Evolutionary conservation across 169 alveolate genomes (phyloP).

Genomic region (Cryptosporidium tyzzeri): DNA sequence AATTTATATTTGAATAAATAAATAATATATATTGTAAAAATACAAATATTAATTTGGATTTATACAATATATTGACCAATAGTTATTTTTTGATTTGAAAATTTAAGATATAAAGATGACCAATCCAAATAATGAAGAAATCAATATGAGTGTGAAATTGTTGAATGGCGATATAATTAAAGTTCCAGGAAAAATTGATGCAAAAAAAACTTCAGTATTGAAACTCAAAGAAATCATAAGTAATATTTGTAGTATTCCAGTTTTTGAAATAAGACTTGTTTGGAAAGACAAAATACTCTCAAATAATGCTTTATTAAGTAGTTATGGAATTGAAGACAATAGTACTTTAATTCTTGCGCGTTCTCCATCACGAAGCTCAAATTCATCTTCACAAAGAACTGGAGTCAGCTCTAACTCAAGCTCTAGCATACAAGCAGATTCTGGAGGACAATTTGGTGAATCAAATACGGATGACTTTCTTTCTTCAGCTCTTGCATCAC

Average conservation of each 20-base stretch:
- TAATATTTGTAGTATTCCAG: slow-evolving; percentile 38
- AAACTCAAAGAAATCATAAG: slow-evolving; percentile 59
- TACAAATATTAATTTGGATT: too few relatives aligned
- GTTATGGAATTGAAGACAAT: slow-evolving; percentile 35
- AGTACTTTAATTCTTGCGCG: slow-evolving; percentile 53
- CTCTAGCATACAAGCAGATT: not conserved
- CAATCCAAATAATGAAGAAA: not conserved
- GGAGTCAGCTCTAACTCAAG: not conserved
- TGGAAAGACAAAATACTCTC: slow-evolving; percentile 67
- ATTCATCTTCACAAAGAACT: not conserved
- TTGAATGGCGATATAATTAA: slow-evolving; percentile 40
- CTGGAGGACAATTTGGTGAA: not conserved
- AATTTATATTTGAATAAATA: not conserved
- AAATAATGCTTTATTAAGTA: slow-evolving; percentile 13
- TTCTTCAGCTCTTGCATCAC: slow-evolving; percentile 68
- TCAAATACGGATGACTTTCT: slow-evolving; percentile 51
- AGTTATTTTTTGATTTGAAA: not conserved
- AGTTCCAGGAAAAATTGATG: slow-evolving; percentile 31
- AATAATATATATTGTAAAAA: too few relatives aligned
- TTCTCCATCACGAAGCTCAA: slow-evolving; percentile 17
- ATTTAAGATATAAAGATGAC: not conserved
- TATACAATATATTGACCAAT: not conserved
- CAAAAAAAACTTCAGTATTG: slow-evolving; percentile 37
- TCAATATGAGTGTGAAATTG: slow-evolving; percentile 26
- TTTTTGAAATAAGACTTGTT: slow-evolving; percentile 51